Percentiles rank a stretch among this genome's conserved stretches.
These are phyloP conservation scores for Zygosaccharomyces rouxii DNA, from an alignment of 805 yeast genomes.

Conservation along the genomic window DNA sequence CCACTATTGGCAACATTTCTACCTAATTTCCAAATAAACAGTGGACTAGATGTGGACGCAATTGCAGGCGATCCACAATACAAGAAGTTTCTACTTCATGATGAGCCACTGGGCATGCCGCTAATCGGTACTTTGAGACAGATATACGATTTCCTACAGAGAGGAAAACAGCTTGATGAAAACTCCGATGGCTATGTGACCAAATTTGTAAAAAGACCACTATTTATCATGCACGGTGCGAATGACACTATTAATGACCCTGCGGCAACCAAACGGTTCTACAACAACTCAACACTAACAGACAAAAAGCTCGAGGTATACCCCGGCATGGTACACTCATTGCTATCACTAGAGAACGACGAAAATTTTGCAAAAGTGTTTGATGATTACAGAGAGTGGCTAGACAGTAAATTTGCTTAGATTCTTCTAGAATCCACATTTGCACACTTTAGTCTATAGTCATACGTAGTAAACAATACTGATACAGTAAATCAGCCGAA, in stretches of 20 bases:
- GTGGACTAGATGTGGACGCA: conserved; percentile 51
- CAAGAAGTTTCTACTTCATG: conserved; percentile 42
- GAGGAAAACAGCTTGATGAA: conserved; percentile 53
- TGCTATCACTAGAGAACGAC: conserved; percentile 45
- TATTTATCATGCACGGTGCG: conserved; percentile 58
- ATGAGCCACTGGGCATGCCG: conserved; percentile 42
- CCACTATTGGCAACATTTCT: conserved; percentile 39
- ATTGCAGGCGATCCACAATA: conserved; percentile 48
- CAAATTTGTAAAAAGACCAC: conserved; percentile 37
- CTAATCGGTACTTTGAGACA: conserved; percentile 50
- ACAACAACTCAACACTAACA: conserved; percentile 29
- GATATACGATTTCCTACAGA: conserved; percentile 53
- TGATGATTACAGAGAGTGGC: conserved; percentile 41
- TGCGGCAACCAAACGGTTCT: conserved; percentile 43
- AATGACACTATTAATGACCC: conserved; percentile 58
- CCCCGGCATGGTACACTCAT: conserved; percentile 38
- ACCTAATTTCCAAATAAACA: conserved; percentile 51
- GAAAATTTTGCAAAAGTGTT: conserved; percentile 37
- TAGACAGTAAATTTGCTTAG: conserved; percentile 17
- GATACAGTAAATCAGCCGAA: too few relatives aligned
- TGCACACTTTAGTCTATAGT: too few relatives aligned
- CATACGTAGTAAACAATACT: neutral
- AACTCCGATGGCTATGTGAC: conserved; percentile 35
- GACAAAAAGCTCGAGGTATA: conserved; percentile 26
- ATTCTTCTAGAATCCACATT: too few relatives aligned